Evolutionary conservation across 768 basidiomycete species (phyloP), one percentile per base, ranked within the genome.

Genomic region (Omphalotus guepiniiformis): DNA sequence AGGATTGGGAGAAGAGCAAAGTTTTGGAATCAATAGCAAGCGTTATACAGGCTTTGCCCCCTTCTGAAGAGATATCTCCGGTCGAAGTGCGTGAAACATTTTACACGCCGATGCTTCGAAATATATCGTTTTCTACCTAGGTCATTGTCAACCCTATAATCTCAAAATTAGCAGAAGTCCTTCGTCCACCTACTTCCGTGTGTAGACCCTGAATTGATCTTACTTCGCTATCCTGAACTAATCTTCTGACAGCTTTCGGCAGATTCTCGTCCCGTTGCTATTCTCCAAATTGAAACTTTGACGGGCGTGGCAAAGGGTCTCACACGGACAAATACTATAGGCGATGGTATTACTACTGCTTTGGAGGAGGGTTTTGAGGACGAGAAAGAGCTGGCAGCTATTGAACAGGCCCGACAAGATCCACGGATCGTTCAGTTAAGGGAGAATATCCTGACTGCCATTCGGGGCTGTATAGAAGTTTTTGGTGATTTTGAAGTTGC

Each of bases 11-110:
- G 64, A 88, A 88, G 66, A 79, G 82, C 55, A 96, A 94, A 65
- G 89, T 96, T 1, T 69, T 96, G 37, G 88, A 96, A 60, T 90
- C 88, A 0, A 94, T 97, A 42, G 83, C 91, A 1, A 95, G 93
- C 53, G 91, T 97, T 3, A 88, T 96, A 26, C 90, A 96, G 57
- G 94, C 93, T 0, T 65, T 97, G 40, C 85, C 89, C 0, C 83
- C 90, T 0, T 70, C 70, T 34, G 85, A 92, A 35, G 88, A 80
- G 47, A 83, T 95, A 22, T 74, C 80, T 0, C 88, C 92, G 0
- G 74, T 94, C 19, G 79, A 85, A 67, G 88, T 86, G 42, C 29
- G 69, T 63, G 19, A 15, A 11, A 30, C 9, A n/a, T n/a, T n/a
- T n/a, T n/a, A n/a, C n/a, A n/a, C n/a, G n/a, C n/a, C n/a, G n/a